Conservation (phyloP, 2,329 filamentous ascomycete species). For the Arthrobotrys pseudoclavata region DNA sequence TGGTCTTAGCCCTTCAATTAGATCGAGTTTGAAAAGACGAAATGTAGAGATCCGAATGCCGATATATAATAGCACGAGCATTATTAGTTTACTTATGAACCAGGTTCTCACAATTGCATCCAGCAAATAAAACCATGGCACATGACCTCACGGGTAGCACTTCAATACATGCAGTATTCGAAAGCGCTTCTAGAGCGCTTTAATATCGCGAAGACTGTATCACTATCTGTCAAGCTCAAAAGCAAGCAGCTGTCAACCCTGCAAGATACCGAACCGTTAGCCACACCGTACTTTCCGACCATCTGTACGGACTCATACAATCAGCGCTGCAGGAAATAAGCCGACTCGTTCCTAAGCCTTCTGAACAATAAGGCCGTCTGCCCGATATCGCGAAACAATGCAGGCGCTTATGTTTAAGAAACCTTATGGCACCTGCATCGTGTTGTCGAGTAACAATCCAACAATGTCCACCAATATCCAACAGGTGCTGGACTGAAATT, state of each 20-base stretch:
- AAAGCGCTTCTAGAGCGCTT: conserved; percentile 31
- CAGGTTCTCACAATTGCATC: background rate
- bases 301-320: conserved; percentile 1
- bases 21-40: conserved; percentile 5
- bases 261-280: conserved; percentile 7
- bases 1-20: background rate
- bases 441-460: conserved; percentile 24
- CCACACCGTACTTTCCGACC: background rate
- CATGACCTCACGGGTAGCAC: conserved; percentile 4
- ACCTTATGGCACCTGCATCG: background rate
- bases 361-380: conserved; percentile 10
- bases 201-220: conserved; percentile 25
- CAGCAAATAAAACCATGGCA: conserved; percentile 22
- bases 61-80: conserved; percentile 10
- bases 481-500: background rate
- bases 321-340: conserved; percentile 16
- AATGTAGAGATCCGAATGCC: background rate
- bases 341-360: conserved; percentile 1
- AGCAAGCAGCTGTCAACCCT: conserved; percentile 19
- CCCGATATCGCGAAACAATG: conserved; percentile 37
- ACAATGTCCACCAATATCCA: background rate
- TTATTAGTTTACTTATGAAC: conserved; percentile 12
- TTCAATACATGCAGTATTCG: conserved; percentile 17
- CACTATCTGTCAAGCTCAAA: background rate
- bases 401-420: conserved; percentile 19